Percentiles rank a stretch among this genome's conserved stretches.
phyloP scores from a whole-genome alignment of 2,329 filamentous ascomycete species.

The Aspergillus fischeri region DNA sequence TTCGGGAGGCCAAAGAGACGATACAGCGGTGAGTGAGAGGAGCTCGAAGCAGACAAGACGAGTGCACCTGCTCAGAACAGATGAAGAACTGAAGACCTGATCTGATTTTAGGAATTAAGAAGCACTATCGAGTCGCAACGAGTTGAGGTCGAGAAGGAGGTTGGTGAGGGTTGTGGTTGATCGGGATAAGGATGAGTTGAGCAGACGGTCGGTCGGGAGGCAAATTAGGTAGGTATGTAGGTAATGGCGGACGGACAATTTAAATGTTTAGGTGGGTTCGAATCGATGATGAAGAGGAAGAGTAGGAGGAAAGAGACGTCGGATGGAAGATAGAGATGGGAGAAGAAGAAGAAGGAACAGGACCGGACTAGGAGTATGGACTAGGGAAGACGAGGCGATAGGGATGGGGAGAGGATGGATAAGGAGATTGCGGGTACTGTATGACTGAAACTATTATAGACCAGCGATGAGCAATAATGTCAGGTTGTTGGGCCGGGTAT shows the following conservation, averaged over 20 bases:
- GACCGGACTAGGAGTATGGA: conserved; percentile 7
- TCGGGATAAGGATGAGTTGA: conserved; percentile 5
- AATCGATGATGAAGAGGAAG: conserved; percentile 13
- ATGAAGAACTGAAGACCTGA: conserved; percentile 6
- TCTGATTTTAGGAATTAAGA: conserved; percentile 3
- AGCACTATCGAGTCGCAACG: conserved; percentile 7
- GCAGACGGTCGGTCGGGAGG: conserved; percentile 4
- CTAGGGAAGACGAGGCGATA: conserved; percentile 10
- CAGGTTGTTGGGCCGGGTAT: conserved; percentile 8
- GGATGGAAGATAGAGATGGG: conserved; percentile 15
- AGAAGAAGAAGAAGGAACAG: conserved; percentile 17
- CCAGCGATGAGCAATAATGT: conserved; percentile 2
- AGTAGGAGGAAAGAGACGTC: conserved; percentile 17
- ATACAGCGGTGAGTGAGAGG: conserved; percentile 8
- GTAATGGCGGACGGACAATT: conserved; percentile 4
- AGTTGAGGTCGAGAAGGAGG: conserved; percentile 4
- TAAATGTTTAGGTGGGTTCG: conserved; percentile 8
- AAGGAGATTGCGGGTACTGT: conserved; percentile 5
- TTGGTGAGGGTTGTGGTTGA: conserved; percentile 7
- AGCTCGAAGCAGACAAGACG: conserved; percentile 7
- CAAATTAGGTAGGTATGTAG: conserved; percentile 10
- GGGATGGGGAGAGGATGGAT: conserved; percentile 13
- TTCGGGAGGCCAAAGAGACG: conserved; percentile 12
- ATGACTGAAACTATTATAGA: conserved; percentile 2
- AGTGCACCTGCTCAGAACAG: conserved; percentile 15